A percentile compares a stretch with the other conserved stretches of the same genome.
phyloP scores from a whole-genome alignment of 2,329 filamentous ascomycete genomes.

The Colletotrichum musicola region DNA sequence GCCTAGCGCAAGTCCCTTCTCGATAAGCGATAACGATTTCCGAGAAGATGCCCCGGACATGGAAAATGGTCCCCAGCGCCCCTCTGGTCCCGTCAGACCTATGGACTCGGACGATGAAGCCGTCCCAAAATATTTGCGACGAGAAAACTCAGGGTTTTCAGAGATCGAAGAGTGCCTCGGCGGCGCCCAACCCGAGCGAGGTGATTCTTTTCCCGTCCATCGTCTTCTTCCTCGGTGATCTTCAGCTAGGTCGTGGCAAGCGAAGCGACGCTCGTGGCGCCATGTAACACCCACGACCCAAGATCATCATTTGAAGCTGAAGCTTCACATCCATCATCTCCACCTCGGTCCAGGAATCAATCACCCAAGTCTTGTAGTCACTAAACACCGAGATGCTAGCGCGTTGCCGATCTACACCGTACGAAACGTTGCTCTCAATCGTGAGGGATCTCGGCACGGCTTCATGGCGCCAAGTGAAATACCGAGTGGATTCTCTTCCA shows the following conservation, averaged over 20 bases:
- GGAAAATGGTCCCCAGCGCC: background rate
- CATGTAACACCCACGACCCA: background rate
- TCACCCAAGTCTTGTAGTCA: background rate
- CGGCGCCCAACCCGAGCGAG: background rate
- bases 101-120: slow-evolving; percentile 7
- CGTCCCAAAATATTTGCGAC: slow-evolving; percentile 4
- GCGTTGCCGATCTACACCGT: slow-evolving; percentile 31
- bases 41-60: slow-evolving; percentile 11
- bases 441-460: slow-evolving; percentile 27
- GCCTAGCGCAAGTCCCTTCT: background rate
- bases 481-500: too few species aligned
- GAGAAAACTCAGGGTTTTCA: slow-evolving; percentile 9
- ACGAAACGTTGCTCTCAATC: slow-evolving; percentile 33
- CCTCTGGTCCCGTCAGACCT: background rate
- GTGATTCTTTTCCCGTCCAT: background rate
- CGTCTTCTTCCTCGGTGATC: slow-evolving; percentile 5
- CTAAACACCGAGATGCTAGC: slow-evolving; percentile 6
- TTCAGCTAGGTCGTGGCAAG: slow-evolving; percentile 1
- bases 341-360: slow-evolving; percentile 2
- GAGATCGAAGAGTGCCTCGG: slow-evolving; percentile 1
- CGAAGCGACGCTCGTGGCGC: background rate
- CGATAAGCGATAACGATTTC: slow-evolving; percentile 14
- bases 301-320: slow-evolving; percentile 10
- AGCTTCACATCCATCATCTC: slow-evolving; percentile 1
- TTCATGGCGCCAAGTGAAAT: background rate